These are phyloP conservation scores for Eucalyptus leucophloia DNA, from an alignment of 345 rosid genomes.

Conservation along the genomic window DNA sequence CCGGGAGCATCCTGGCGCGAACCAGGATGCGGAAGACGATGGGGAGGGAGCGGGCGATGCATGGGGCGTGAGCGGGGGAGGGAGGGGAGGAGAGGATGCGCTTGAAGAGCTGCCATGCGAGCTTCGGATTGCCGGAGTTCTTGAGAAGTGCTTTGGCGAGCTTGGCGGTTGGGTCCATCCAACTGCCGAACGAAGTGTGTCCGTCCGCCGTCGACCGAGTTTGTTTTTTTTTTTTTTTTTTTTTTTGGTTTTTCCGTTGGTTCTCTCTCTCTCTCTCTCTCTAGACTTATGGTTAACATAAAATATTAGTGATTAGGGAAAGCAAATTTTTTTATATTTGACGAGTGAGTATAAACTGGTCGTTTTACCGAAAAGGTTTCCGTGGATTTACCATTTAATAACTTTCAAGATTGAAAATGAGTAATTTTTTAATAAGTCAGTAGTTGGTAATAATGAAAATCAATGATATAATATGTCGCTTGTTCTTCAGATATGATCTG, in stretches of 20 bases:
- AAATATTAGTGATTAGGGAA: not conserved
- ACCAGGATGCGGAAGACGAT: conserved; percentile 54
- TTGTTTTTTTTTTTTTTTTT: not conserved
- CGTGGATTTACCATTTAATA: not conserved
- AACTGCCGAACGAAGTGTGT: not conserved
- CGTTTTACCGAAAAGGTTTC: not conserved
- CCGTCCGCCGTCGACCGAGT: not conserved
- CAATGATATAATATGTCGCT: not conserved
- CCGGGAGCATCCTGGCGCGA: conserved; percentile 44
- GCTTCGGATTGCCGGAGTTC: conserved; percentile 52
- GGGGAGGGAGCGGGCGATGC: conserved; percentile 25
- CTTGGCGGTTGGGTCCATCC: conserved; percentile 42
- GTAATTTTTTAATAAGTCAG: rapidly evolving
- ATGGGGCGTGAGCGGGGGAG: not conserved
- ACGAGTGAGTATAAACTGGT: not conserved
- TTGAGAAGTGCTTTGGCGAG: conserved; percentile 50
- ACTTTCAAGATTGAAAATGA: too few relatives aligned
- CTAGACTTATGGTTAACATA: not conserved
- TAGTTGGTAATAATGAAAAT: not conserved
- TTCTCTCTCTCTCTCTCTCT: not conserved
- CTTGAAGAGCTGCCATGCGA: conserved; percentile 85
- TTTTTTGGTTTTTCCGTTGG: not conserved
- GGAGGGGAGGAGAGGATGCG: conserved; percentile 35
- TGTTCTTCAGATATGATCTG: not conserved
- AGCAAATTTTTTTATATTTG: not conserved